Evolutionary conservation across 169 alveolate species (phyloP), one percentile per base, ranked within the genome.

Genomic region (Plasmodium vivax): DNA sequence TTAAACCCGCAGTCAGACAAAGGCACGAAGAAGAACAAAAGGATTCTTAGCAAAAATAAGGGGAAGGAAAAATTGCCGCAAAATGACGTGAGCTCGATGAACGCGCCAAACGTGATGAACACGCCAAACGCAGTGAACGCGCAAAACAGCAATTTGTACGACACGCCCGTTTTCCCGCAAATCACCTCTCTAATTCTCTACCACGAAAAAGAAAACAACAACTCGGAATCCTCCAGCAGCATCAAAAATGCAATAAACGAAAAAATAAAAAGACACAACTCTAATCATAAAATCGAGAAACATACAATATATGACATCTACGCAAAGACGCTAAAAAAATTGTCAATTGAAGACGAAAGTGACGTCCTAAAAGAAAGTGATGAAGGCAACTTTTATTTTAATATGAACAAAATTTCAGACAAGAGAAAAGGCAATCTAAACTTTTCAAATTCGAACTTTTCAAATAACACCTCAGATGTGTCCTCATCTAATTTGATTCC

Each of bases 281-380:
- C 94, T 19, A 36, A 58, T 73, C 71, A 58, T 58, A 77, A 88
- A 80, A 32, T 85, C 62, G 88, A 79, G 82, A 88, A 80, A 32
- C 62, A 81, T 88, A 88, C 77, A 73, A 79, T 88, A 58, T 88
- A 88, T 62, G 94, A 88, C 30, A 88, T 88, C 47, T 88, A 88
- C 41, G 90, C 82, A 34, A 51, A 88, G 9, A 88, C 91, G n/a
- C 45, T 88, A 45, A 88, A 80, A 68, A 88, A 88, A 34, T 45
- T 88, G 16, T 88, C 94, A 27, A 88, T 88, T 79, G 81, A 88
- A 34, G 94, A 68, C 19, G 82, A 77, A 58, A 88, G 75, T 80
- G 84, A 74, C 10, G 27, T 74, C 27, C 47, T 74, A 85, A 85
- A 85, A 51, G 56, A 23, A 12, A 81, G 75, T 56, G 83, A 88